Evolutionary conservation across 345 rosid genomes (phyloP).

Genomic region (Eucalyptus leucophloia): DNA sequence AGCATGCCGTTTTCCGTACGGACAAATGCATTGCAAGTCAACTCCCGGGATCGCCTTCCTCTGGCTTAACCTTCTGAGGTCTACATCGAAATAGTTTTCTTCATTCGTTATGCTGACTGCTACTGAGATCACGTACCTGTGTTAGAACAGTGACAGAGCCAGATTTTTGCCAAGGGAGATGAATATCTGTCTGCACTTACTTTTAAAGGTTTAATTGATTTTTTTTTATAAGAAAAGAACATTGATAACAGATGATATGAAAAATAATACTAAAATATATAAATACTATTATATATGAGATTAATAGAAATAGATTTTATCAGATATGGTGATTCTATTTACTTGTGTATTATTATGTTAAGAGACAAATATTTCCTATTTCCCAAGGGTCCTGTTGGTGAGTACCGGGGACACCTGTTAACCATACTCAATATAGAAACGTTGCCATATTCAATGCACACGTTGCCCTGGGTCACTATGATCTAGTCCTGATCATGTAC

Average conservation of each 20-base stretch:
- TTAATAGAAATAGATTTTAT: background rate
- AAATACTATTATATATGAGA: background rate
- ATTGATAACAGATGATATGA: background rate
- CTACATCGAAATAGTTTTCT: background rate
- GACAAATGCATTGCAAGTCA: background rate
- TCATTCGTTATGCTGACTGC: background rate
- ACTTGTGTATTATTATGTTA: background rate
- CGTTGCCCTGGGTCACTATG: background rate
- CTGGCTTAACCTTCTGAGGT: background rate
- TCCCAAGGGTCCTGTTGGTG: background rate
- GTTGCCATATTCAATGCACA: background rate
- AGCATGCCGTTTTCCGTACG: background rate
- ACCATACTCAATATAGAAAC: background rate
- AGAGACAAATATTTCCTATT: background rate
- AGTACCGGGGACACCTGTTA: background rate
- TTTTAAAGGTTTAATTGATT: background rate
- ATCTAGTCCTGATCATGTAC: background rate
- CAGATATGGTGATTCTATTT: background rate
- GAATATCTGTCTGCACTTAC: background rate
- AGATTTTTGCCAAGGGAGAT: background rate
- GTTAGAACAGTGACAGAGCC: background rate
- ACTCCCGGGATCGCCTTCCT: background rate
- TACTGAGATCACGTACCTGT: background rate
- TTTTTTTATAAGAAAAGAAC: background rate
- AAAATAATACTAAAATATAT: background rate